Evolutionary conservation across 225 moss, liverwort and hornwort genomes (phyloP), one percentile per base, ranked within the genome.

Genomic region (Thuidium tamariscinum): DNA sequence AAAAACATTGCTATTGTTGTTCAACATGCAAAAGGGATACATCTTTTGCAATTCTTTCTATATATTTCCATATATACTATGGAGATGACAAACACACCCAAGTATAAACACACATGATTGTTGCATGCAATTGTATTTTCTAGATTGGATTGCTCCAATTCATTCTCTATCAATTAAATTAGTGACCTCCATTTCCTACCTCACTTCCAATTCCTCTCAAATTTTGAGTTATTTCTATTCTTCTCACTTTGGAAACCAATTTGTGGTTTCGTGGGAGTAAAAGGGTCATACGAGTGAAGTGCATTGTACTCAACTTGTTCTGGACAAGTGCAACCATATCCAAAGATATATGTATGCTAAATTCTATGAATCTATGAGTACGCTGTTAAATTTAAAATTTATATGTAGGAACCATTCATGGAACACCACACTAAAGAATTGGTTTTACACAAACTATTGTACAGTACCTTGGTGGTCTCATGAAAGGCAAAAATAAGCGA

Each of bases 191-290:
- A 44, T 27, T 70, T 70, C 44, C 27, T 15, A 41, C 12, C 4
- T 70, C 42, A 41, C 69, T 69, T 41, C 41, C 25, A 27, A 71
- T 16, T 29, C 41, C 3, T 42, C 42, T 42, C 2, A 27, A 0
- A 70, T 27, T 39, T 7, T 27, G 5, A 26, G 16, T 3, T 42
- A 42, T 70, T 70, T 44, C 1, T 44, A 4, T 42, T 42, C 26
- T 10, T 29, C 44, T 27, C 44, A 42, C 8, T 26, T 3, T 0
- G 0, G 1, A 44, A 70, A 70, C 3, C 5, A 27, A 0, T 15
- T 70, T 16, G 41, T 27, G 27, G 42, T 26, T 42, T 5, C 27
- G 0, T 26, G 9, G 27, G 27, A 70, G 16, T 72, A 5, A 74
- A n/a, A n/a, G 65, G 10, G 20, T 65, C 10, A 66, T 26, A 30